phyloP scores from a whole-genome alignment of 2,329 filamentous ascomycete genomes.

The Aulographum hederae region DNA sequence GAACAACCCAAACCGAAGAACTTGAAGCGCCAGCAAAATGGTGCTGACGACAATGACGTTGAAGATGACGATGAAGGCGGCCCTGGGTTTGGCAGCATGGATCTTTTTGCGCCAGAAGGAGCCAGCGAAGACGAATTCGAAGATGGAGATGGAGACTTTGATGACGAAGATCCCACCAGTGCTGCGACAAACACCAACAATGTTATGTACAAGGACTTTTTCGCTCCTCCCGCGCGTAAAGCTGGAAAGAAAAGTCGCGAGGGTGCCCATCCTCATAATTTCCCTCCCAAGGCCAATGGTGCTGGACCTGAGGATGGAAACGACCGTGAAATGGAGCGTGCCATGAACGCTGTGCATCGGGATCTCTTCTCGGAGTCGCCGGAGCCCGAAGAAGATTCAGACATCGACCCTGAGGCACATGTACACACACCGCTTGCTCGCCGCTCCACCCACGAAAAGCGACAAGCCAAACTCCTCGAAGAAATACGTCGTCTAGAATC shows the following conservation, averaged over 20 bases:
- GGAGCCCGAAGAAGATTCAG: conserved; percentile 41
- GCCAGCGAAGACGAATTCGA: conserved; percentile 42
- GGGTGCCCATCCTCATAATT: conserved; percentile 35
- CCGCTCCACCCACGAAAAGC: conserved; percentile 68
- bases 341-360: conserved; percentile 71
- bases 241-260: conserved; percentile 36
- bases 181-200: conserved; percentile 63
- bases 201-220: conserved; percentile 84
- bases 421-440: conserved; percentile 57
- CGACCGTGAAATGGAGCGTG: conserved; percentile 55
- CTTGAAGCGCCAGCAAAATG: conserved; percentile 7
- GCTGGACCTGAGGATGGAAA: conserved; percentile 24
- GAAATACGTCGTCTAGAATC: conserved; percentile 87
- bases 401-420: conserved; percentile 45
- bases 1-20: not conserved
- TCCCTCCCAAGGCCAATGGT: conserved; percentile 23
- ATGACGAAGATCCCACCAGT: conserved; percentile 34
- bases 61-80: conserved; percentile 40
- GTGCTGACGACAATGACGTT: conserved; percentile 15
- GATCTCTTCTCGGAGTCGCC: conserved; percentile 73
- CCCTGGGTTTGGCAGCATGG: conserved; percentile 67
- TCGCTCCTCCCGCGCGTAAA: conserved; percentile 67
- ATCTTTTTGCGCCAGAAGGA: conserved; percentile 55
- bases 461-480: conserved; percentile 68
- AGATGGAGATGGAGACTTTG: conserved; percentile 33